phyloP scores from a whole-genome alignment of 768 basidiomycete species.

The Naganishia vaughanmartiniae region DNA sequence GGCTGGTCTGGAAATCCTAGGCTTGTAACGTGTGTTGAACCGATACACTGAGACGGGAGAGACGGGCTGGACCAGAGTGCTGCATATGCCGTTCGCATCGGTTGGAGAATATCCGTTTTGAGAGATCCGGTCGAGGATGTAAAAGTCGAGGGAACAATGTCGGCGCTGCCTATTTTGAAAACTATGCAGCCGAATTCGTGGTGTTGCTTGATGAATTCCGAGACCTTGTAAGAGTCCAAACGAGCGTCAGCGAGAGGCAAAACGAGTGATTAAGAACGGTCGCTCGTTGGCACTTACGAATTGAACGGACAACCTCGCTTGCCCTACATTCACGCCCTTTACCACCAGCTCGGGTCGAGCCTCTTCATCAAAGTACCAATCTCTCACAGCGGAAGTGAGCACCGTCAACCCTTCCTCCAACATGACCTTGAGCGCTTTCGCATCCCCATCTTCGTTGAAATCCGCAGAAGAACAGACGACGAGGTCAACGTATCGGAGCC shows the following conservation, averaged over 20 bases:
- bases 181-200: slow-evolving; percentile 6
- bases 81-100: slow-evolving; percentile 4
- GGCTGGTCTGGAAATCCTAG: background rate
- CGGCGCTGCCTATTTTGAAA: background rate
- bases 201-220: background rate
- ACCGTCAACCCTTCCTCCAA: slow-evolving; percentile 2
- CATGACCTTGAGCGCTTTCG: background rate
- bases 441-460: background rate
- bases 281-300: background rate
- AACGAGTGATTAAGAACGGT: background rate
- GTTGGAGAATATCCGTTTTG: slow-evolving; percentile 2
- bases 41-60: background rate
- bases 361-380: slow-evolving; percentile 1
- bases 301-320: background rate
- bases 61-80: background rate
- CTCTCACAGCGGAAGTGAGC: slow-evolving; percentile 2
- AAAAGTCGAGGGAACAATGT: background rate
- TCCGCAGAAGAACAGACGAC: slow-evolving; percentile 1
- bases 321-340: slow-evolving; percentile 5
- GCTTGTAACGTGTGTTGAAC: background rate
- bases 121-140: background rate
- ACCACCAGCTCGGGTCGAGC: slow-evolving; percentile 7
- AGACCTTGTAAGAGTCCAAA: background rate
- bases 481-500: slow-evolving; percentile 13
- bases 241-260: background rate